These are phyloP conservation scores for Trebouxia sp. DNA, from an alignment of 139 green algal genomes.

Conservation along the genomic window DNA sequence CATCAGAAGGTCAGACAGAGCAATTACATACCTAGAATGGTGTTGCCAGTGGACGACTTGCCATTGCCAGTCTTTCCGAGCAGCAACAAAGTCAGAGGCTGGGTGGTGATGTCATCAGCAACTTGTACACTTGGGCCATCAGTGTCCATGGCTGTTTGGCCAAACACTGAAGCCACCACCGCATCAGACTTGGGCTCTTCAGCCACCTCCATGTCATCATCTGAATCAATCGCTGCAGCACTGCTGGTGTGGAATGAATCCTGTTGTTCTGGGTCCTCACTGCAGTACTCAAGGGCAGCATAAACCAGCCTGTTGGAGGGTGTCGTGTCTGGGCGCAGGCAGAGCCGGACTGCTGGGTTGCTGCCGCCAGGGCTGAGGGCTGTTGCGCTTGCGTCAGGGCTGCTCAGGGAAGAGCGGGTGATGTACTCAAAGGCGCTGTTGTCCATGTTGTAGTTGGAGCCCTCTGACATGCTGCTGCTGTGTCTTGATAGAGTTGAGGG, in stretches of 20 bases:
- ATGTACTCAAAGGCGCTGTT: slow-evolving; percentile 13
- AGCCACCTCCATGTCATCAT: neutral
- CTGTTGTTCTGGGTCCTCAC: too few relatives aligned
- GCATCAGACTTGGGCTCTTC: neutral
- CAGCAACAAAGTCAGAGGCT: slow-evolving; percentile 26
- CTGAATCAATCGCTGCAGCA: neutral
- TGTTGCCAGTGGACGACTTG: slow-evolving; percentile 29
- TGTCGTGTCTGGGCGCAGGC: neutral
- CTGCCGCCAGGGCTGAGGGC: neutral
- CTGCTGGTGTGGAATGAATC: too few relatives aligned
- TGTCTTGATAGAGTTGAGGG: neutral
- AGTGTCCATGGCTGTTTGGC: neutral
- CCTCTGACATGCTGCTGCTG: slow-evolving; percentile 22
- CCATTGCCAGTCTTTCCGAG: slow-evolving; percentile 31
- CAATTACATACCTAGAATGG: neutral
- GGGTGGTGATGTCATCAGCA: neutral
- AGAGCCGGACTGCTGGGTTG: neutral
- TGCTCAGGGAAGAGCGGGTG: neutral
- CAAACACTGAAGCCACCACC: neutral
- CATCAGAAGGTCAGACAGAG: too few relatives aligned
- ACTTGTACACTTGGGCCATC: neutral
- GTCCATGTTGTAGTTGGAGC: neutral
- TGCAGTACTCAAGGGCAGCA: slow-evolving; percentile 10
- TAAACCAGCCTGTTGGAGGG: neutral
- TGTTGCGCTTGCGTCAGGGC: neutral